Percentiles rank a stretch among this genome's conserved stretches.
These are phyloP conservation scores for Fraxinus excelsior DNA, from an alignment of 257 asterid genomes.

Conservation along the genomic window DNA sequence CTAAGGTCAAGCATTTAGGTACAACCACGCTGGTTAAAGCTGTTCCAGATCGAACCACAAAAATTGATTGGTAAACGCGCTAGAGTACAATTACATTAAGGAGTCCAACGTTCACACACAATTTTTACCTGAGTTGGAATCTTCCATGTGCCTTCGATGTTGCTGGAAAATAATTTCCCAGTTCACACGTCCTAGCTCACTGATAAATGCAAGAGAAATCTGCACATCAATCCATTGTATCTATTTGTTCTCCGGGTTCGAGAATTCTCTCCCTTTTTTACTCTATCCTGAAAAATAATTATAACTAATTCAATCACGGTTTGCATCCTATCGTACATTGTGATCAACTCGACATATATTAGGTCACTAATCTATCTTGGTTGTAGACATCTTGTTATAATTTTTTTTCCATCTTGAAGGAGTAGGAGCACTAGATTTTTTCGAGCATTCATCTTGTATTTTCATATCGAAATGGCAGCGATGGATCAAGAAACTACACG, in stretches of 20 bases:
- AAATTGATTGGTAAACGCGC: background rate
- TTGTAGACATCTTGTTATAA: too few species aligned
- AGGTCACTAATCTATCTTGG: too few species aligned
- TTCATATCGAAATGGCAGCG: slow-evolving; percentile 25
- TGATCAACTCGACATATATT: background rate
- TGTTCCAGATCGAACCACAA: background rate
- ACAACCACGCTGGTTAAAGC: background rate
- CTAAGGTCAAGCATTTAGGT: background rate
- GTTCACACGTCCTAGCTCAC: background rate
- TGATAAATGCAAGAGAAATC: background rate
- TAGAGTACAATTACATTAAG: background rate
- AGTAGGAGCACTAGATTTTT: too few species aligned
- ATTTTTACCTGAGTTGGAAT: background rate
- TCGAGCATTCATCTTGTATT: too few species aligned
- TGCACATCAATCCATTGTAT: background rate
- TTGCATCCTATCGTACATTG: background rate
- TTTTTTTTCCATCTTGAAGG: too few species aligned
- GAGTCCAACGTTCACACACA: background rate
- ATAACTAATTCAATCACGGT: too few species aligned
- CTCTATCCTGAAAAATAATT: too few species aligned
- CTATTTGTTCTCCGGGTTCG: too few species aligned
- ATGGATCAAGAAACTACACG: slow-evolving; percentile 24
- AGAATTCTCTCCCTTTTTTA: background rate
- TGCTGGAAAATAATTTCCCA: background rate
- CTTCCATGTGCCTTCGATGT: background rate